A percentile compares a stretch with the other conserved stretches of the same genome.
Conservation (phyloP, 2,329 filamentous ascomycete species). For the Penicillium capsulatum region DNA sequence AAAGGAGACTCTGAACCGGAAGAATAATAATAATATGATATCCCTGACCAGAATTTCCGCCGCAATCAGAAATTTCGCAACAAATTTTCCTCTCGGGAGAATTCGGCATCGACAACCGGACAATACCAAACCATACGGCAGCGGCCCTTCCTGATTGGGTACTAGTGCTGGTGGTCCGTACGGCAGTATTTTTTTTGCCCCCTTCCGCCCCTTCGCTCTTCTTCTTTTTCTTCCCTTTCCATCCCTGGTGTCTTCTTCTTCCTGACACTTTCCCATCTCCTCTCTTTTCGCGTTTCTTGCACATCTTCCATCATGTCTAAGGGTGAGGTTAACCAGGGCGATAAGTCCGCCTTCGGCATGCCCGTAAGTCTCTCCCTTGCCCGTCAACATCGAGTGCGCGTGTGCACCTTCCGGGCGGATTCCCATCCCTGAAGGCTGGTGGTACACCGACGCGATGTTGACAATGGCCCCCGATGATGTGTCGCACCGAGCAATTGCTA, state of each 20-base stretch:
- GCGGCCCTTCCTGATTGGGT: slow-evolving; percentile 23
- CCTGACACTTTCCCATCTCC: slow-evolving; percentile 36
- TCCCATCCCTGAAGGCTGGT: too few species aligned
- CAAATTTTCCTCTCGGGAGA: too few species aligned
- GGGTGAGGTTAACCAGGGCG: slow-evolving; percentile 47
- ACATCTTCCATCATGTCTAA: slow-evolving; percentile 45
- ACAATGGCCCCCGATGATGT: background rate
- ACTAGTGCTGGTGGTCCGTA: slow-evolving; percentile 24
- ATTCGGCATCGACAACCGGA: slow-evolving; percentile 27
- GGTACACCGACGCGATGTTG: background rate
- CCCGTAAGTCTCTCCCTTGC: slow-evolving; percentile 40
- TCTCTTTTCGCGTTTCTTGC: slow-evolving; percentile 39
- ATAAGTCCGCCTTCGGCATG: slow-evolving; percentile 54
- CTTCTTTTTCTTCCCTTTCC: slow-evolving; percentile 44
- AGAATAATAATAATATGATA: too few species aligned
- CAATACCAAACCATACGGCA: slow-evolving; percentile 14
- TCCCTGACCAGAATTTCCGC: too few species aligned
- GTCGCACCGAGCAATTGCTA: slow-evolving; percentile 17
- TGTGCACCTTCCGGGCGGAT: background rate
- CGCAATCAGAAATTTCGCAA: slow-evolving; percentile 17
- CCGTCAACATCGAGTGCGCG: slow-evolving; percentile 8
- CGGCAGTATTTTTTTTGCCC: slow-evolving; percentile 39
- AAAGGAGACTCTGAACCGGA: too few species aligned
- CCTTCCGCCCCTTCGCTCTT: slow-evolving; percentile 38
- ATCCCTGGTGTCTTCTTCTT: slow-evolving; percentile 29